phyloP scores from a whole-genome alignment of 371 early-diverging fungal species.

The Mortierella sp. region DNA sequence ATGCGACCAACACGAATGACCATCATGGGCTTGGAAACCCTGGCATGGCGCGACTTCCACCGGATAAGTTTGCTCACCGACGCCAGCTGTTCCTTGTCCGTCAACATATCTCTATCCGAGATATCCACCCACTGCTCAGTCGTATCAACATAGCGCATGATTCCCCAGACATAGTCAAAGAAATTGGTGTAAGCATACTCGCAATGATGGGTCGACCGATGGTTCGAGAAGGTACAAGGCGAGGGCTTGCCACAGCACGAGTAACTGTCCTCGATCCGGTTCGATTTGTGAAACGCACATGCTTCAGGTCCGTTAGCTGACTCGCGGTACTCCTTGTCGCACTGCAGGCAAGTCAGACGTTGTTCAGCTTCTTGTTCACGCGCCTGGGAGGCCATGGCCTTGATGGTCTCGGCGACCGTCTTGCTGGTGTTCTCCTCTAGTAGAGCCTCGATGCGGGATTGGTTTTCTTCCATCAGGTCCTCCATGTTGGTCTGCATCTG shows the following conservation, averaged over 20 bases:
- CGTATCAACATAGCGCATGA: slow-evolving; percentile 58
- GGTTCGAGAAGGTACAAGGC: slow-evolving; percentile 57
- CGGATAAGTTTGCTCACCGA: slow-evolving; percentile 48
- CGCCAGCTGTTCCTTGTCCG: slow-evolving; percentile 35
- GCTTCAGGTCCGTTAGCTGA: slow-evolving; percentile 61
- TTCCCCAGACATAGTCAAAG: slow-evolving; percentile 48
- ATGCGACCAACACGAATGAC: slow-evolving; percentile 54
- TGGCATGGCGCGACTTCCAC: slow-evolving; percentile 32
- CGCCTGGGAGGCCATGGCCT: slow-evolving; percentile 50
- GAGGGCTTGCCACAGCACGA: slow-evolving; percentile 60
- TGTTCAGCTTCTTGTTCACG: slow-evolving; percentile 56
- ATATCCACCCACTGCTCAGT: slow-evolving; percentile 33
- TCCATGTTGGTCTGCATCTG: slow-evolving; percentile 60
- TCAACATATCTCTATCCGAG: slow-evolving; percentile 37
- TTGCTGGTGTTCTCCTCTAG: slow-evolving; percentile 58
- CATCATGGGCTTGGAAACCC: slow-evolving; percentile 48
- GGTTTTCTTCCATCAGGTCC: slow-evolving; percentile 59
- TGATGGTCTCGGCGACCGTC: slow-evolving; percentile 59
- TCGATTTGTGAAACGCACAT: slow-evolving; percentile 60
- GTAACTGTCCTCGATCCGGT: slow-evolving; percentile 26
- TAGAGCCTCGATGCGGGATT: slow-evolving; percentile 44
- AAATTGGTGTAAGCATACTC: slow-evolving; percentile 61
- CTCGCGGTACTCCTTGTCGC: slow-evolving; percentile 58
- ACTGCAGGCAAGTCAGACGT: slow-evolving; percentile 61
- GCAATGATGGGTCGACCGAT: slow-evolving; percentile 60